Evolutionary conservation across 495 filamentous ascomycete species (phyloP).

Genomic region (Penicillium samsonianum): DNA sequence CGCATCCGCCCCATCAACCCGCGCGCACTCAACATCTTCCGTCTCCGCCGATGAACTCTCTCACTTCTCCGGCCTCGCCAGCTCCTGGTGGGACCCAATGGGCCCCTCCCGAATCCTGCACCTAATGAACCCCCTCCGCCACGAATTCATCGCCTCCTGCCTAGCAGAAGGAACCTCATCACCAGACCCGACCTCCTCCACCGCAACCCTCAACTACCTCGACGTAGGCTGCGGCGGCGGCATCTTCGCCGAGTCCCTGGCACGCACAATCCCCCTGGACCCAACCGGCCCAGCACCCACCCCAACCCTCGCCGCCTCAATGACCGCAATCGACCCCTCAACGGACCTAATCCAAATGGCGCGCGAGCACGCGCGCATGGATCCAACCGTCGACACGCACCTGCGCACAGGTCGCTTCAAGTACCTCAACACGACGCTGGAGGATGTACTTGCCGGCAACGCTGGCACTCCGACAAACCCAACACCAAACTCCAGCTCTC

Average conservation of each 20-base stretch:
- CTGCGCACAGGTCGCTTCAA: slow-evolving; percentile 55
- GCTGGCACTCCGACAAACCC: background rate
- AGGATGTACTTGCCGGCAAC: slow-evolving; percentile 52
- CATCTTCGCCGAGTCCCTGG: slow-evolving; percentile 92
- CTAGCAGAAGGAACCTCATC: slow-evolving; percentile 43
- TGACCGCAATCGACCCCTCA: slow-evolving; percentile 85
- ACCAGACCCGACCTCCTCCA: slow-evolving; percentile 5
- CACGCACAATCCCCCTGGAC: slow-evolving; percentile 56
- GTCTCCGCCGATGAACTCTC: slow-evolving; percentile 86
- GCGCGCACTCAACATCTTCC: slow-evolving; percentile 58
- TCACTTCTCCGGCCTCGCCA: slow-evolving; percentile 92
- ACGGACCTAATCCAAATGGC: slow-evolving; percentile 78
- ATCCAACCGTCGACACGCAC: slow-evolving; percentile 56
- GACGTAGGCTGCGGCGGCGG: slow-evolving; percentile 96
- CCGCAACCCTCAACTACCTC: slow-evolving; percentile 64
- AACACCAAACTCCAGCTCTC: slow-evolving; percentile 2
- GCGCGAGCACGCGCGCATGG: slow-evolving; percentile 66
- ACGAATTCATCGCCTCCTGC: slow-evolving; percentile 83
- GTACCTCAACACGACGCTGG: slow-evolving; percentile 73
- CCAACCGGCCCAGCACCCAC: slow-evolving; percentile 51
- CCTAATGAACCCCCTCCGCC: slow-evolving; percentile 95
- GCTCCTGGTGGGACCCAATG: slow-evolving; percentile 96
- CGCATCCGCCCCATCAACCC: slow-evolving; percentile 8
- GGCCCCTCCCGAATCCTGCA: slow-evolving; percentile 90
- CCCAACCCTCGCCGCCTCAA: slow-evolving; percentile 61